Conservation (phyloP, 441 rosid species). For the Gossypium schwendimanii region DNA sequence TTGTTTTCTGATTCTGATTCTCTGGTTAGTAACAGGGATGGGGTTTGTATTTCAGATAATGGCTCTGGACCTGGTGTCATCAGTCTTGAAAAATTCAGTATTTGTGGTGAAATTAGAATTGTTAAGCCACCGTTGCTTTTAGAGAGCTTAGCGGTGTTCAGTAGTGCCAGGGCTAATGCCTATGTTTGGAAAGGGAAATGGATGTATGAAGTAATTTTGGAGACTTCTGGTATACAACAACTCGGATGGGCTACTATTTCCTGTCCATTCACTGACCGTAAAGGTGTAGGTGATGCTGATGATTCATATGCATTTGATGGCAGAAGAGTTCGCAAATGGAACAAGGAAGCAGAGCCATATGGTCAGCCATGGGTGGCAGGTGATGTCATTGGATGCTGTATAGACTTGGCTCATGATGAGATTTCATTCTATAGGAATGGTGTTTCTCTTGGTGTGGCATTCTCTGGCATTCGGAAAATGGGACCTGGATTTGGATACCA, state of each 20-base stretch:
- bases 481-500: constrained; percentile 79
- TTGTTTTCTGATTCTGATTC: constrained; percentile 21
- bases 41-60: constrained; percentile 41
- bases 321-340: constrained; percentile 88
- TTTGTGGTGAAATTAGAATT: constrained; percentile 73
- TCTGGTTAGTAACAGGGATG: constrained; percentile 41
- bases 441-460: constrained; percentile 82
- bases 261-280: constrained; percentile 84
- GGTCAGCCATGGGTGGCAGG: constrained; percentile 95
- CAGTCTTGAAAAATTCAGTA: constrained; percentile 60
- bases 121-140: constrained; percentile 62
- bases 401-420: constrained; percentile 62
- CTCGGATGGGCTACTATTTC: constrained; percentile 93
- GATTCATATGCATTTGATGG: constrained; percentile 99
- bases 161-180: constrained; percentile 80
- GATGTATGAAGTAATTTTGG: constrained; percentile 94
- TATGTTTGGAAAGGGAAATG: constrained; percentile 94
- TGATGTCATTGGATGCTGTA: constrained; percentile 91
- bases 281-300: constrained; percentile 96
- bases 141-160: constrained; percentile 89
- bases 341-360: constrained; percentile 62
- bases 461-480: constrained; percentile 68
- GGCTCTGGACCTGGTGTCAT: constrained; percentile 44
- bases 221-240: constrained; percentile 85
- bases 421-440: constrained; percentile 85